Base-by-base conservation (phyloP, 768 basidiomycete species). In the Panus rudis region DNA sequence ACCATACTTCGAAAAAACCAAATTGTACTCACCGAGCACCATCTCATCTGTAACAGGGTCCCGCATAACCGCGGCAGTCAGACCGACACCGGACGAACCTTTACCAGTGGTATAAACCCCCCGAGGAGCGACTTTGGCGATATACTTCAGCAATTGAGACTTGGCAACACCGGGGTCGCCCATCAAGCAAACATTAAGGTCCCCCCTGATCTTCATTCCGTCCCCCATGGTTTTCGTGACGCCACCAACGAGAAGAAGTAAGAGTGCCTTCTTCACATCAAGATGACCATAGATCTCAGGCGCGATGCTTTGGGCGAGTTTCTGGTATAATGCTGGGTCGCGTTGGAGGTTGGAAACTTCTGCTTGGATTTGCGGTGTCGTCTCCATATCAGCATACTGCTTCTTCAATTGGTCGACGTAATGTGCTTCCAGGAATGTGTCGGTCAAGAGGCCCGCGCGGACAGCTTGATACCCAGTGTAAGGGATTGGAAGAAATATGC, bases 1-100 rank as follows among this genome's bases (percentile, higher is more conserved):
- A 39, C 12, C 14, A 14, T 16, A 12, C 13, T 31, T 21, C 28
- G 27, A 42, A 27, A 21, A n/a, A 34, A 20, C 37, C 27, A 21
- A 17, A 28, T 22, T 41, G 48, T 37, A 68, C 88, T 43, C 56
- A 92, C 94, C 94, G 37, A 98, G 71, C 27, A 99, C 96, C 89
- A 99, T 97, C 66, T 99, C 96, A 59, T 98, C 96, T 4, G 96
- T 98, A 17, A 98, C 96, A 3, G 96, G 96, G 59, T 99, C 96
- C 34, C 93, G 78, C 92, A 99, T 97, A 41, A 99, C 96, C 16
- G 96, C 96, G 10, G 96, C 96, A 1, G 96, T 99, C 35, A 99
- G 72, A 78, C 96, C 96, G 38, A 99, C 96, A 16, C 96, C 96
- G 1, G 94, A 98, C 4, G 94, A 97, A 52, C 96, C 96, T 62